Evolutionary conservation across 2,329 filamentous ascomycete genomes (phyloP), one percentile per base, ranked within the genome.

Genomic region (Botryosphaeria agaves): DNA sequence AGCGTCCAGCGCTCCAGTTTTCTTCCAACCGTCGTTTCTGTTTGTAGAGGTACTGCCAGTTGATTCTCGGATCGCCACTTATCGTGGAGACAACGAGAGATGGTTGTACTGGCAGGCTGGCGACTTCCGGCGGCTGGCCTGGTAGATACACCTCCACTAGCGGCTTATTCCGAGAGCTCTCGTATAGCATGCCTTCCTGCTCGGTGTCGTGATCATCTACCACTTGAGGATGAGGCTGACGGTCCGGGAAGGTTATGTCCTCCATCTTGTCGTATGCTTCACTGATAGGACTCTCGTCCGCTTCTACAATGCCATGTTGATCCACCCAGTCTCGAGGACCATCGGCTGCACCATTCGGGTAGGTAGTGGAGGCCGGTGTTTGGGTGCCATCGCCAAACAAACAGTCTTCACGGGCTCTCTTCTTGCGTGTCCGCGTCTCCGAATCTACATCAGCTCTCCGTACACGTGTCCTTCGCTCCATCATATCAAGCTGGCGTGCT

Each of bases 41-140:
- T 39, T 81, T 82, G 56, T 93, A 98, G 1, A 98, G 62, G 48
- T 89, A 82, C 31, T 84, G 79, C 85, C 87, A 98, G 52, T 91
- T 93, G 28, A 95, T 59, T 42, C 72, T 77, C 34, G 74, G 46
- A 47, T 63, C 45, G 45, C 61, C 37, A 41, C 38, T 28, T 14
- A 56, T 38, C 5, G 48, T 39, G 2, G 50, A 49, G 9, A 43
- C 41, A 18, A 55, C 39, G 15, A 27, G 26, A 11, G 26, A 27
- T 9, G 26, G 26, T 27, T 17, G 11, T 5, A 15, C 26, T n/a
- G 26, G 26, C 9, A 14, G 26, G 5, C 5, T n/a, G n/a, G n/a
- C n/a, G n/a, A n/a, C n/a, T n/a, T n/a, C n/a, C n/a, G n/a, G n/a
- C n/a, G n/a, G n/a, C n/a, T n/a, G n/a, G n/a, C n/a, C n/a, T n/a